Evolutionary conservation across 306 rosid species (phyloP).

Genomic region (Rosa chinensis): DNA sequence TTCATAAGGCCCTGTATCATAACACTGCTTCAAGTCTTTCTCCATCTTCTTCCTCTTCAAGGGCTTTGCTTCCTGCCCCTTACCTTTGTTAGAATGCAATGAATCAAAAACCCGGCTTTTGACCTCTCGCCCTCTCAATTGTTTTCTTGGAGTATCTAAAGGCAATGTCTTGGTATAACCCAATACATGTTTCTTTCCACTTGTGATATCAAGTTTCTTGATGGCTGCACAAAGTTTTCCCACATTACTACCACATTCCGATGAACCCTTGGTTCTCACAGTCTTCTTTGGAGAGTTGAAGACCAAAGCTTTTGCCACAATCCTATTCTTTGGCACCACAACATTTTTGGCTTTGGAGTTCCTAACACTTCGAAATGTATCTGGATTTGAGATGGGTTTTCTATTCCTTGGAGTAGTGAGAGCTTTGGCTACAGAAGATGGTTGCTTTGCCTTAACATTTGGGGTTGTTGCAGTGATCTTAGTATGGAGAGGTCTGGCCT

Average conservation of each 20-base stretch:
- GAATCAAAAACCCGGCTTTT: constrained; percentile 86
- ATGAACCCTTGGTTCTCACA: constrained; percentile 41
- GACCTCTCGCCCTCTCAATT: constrained; percentile 67
- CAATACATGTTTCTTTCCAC: constrained; percentile 51
- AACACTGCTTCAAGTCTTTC: constrained; percentile 30
- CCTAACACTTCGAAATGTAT: constrained; percentile 71
- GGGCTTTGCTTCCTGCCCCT: constrained; percentile 42
- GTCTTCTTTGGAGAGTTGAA: constrained; percentile 64
- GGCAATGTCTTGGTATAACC: constrained; percentile 44
- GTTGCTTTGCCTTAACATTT: constrained; percentile 54
- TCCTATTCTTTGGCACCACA: constrained; percentile 53
- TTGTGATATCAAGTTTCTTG: constrained; percentile 69
- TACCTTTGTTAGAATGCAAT: constrained; percentile 39
- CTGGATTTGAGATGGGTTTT: constrained; percentile 50
- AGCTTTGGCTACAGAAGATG: constrained; percentile 51
- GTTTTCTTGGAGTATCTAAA: constrained; percentile 42
- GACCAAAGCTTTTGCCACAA: no score
- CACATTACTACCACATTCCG: constrained; percentile 53
- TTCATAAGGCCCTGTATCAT: no score
- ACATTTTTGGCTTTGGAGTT: constrained; percentile 44
- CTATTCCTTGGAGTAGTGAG: constrained; percentile 81
- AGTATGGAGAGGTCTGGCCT: constrained; percentile 33
- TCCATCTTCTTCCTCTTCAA: constrained; percentile 46
- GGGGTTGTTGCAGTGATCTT: constrained; percentile 64
- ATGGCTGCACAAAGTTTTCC: constrained; percentile 63